These are phyloP conservation scores for Helicostylum pulchrum DNA, from an alignment of 192 early-diverging fungal genomes.

Conservation along the genomic window DNA sequence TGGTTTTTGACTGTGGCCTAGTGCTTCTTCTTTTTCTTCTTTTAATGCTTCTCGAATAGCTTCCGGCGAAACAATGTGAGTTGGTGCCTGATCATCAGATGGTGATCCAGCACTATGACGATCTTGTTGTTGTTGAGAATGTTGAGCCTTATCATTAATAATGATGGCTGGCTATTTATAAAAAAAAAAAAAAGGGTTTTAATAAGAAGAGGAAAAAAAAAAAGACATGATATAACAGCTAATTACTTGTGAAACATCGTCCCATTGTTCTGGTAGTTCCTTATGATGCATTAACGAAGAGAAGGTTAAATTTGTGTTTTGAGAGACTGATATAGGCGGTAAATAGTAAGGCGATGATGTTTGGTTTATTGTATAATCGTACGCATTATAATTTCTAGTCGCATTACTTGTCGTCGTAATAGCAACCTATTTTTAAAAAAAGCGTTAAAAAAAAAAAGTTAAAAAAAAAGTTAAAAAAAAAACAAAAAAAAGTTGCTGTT, in stretches of 20 bases:
- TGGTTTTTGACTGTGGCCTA: slow-evolving; percentile 13
- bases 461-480: not conserved
- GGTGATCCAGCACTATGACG: not conserved
- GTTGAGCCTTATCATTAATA: not conserved
- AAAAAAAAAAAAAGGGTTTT: not conserved
- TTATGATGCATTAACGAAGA: too few species aligned
- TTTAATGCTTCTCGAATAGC: slow-evolving; percentile 28
- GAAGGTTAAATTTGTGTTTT: too few species aligned
- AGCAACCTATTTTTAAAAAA: too few species aligned
- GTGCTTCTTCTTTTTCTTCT: slow-evolving; percentile 32
- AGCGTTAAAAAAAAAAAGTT: not conserved
- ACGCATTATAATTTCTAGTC: not conserved
- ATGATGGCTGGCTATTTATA: not conserved
- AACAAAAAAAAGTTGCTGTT: slow-evolving; percentile 8
- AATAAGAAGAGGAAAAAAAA: not conserved
- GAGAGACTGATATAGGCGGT: not conserved
- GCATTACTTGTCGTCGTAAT: not conserved
- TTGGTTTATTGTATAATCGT: not conserved
- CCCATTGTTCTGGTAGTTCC: not conserved
- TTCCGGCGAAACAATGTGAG: slow-evolving; percentile 34
- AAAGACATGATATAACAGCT: too few species aligned
- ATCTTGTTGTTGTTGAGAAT: not conserved
- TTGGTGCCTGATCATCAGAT: slow-evolving; percentile 6
- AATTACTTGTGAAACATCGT: slow-evolving; percentile 1
- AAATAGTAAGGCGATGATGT: not conserved